phyloP scores from a whole-genome alignment of 306 rosid genomes.

The Acacia confusa region DNA sequence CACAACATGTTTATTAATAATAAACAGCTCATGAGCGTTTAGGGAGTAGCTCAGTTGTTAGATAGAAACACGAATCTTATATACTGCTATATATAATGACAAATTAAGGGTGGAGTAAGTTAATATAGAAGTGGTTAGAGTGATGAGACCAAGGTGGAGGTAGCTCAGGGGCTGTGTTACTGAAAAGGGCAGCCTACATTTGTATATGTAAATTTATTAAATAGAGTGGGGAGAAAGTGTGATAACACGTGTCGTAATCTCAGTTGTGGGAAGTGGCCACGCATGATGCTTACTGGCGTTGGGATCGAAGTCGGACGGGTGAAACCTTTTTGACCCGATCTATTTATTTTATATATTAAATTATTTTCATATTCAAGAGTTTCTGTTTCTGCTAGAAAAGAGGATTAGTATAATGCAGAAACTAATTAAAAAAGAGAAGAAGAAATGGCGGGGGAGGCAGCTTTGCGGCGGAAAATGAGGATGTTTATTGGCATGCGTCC shows the following conservation, averaged over 20 bases:
- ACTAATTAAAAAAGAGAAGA: no score
- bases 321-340: neutral
- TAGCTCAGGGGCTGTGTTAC: no score
- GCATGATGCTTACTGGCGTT: neutral
- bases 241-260: neutral
- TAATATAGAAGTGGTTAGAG: no score
- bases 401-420: no score
- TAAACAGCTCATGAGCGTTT: no score
- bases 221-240: neutral
- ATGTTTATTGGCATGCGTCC: conserved; percentile 22
- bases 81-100: no score
- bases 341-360: no score
- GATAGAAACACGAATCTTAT: neutral
- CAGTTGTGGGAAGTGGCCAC: neutral
- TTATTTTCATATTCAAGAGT: neutral
- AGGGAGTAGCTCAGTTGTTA: no score
- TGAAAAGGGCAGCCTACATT: neutral
- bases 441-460: neutral
- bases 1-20: no score
- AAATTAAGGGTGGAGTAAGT: no score
- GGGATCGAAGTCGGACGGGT: neutral
- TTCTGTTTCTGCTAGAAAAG: no score
- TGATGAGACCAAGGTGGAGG: no score
- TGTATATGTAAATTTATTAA: neutral
- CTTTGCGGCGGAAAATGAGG: conserved; percentile 27